A percentile compares a stretch with the other conserved stretches of the same genome.
phyloP scores from a whole-genome alignment of 2,329 filamentous ascomycete species.

The Ophiostoma perfectum region DNA sequence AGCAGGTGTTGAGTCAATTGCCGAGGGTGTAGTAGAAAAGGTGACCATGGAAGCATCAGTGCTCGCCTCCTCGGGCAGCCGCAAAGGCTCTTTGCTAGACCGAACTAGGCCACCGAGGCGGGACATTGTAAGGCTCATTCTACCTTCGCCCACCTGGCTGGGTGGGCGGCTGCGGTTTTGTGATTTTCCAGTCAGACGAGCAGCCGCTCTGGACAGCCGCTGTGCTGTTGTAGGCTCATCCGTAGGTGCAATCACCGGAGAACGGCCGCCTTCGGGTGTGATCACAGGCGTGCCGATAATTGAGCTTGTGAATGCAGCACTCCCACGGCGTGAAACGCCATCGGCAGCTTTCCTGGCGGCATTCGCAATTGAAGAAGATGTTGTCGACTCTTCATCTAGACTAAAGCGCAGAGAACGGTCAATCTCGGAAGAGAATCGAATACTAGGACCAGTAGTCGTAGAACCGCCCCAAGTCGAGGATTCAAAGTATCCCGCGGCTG shows the following conservation, averaged over 20 bases:
- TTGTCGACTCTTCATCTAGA: slow-evolving; percentile 40
- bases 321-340: slow-evolving; percentile 45
- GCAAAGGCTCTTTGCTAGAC: slow-evolving; percentile 46
- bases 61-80: slow-evolving; percentile 30
- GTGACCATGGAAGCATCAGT: slow-evolving; percentile 27
- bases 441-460: slow-evolving; percentile 41
- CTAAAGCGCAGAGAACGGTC: slow-evolving; percentile 46
- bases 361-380: slow-evolving; percentile 22
- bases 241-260: slow-evolving; percentile 32
- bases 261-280: slow-evolving; percentile 32
- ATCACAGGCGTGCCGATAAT: slow-evolving; percentile 37
- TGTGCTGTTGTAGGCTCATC: slow-evolving; percentile 50
- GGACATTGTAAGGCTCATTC: slow-evolving; percentile 54
- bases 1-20: not conserved
- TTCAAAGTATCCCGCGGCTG: slow-evolving; percentile 43
- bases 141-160: slow-evolving; percentile 54
- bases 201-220: slow-evolving; percentile 53
- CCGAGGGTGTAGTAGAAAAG: not conserved
- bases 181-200: slow-evolving; percentile 42
- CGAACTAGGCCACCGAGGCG: slow-evolving; percentile 50
- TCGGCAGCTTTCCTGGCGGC: slow-evolving; percentile 31
- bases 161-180: slow-evolving; percentile 48
- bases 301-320: slow-evolving; percentile 44
- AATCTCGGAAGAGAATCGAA: slow-evolving; percentile 52
- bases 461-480: slow-evolving; percentile 33